A percentile compares a stretch with the other conserved stretches of the same genome.
phyloP scores from a whole-genome alignment of 768 basidiomycete genomes.

The Flagelloscypha sp. region DNA sequence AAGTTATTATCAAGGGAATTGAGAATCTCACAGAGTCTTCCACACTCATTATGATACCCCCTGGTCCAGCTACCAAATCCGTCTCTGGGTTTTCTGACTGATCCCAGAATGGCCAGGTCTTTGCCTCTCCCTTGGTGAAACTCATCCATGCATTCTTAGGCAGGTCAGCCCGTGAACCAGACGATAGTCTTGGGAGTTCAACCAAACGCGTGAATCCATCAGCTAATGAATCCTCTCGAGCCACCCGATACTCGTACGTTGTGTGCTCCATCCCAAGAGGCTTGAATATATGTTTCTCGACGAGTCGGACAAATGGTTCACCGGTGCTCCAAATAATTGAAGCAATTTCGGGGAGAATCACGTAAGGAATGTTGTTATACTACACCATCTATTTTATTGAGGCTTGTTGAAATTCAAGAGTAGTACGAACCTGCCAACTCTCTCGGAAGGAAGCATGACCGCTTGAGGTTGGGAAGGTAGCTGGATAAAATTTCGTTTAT shows the following conservation, averaged over 20 bases:
- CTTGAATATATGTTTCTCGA: slow-evolving; percentile 22
- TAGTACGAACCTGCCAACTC: slow-evolving; percentile 15
- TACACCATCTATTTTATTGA: too few species aligned
- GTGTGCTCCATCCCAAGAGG: slow-evolving; percentile 23
- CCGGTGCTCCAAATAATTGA: slow-evolving; percentile 8
- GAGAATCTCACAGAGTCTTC: slow-evolving; percentile 16
- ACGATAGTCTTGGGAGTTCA: slow-evolving; percentile 16
- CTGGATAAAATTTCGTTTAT: too few species aligned
- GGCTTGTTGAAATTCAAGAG: too few species aligned
- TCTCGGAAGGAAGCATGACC: slow-evolving; percentile 20
- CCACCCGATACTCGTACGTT: slow-evolving; percentile 30
- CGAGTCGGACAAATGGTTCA: slow-evolving; percentile 20
- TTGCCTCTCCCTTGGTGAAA: slow-evolving; percentile 10
- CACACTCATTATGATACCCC: slow-evolving; percentile 20
- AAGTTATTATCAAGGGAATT: slow-evolving; percentile 1
- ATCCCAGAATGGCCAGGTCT: slow-evolving; percentile 13
- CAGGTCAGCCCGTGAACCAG: slow-evolving; percentile 20
- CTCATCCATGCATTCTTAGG: slow-evolving; percentile 12
- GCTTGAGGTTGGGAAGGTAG: slow-evolving; percentile 13
- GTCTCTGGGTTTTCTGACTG: slow-evolving; percentile 15
- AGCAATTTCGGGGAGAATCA: slow-evolving; percentile 17
- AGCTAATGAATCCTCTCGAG: too few species aligned
- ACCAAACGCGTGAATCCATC: too few species aligned
- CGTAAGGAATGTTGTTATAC: slow-evolving; percentile 22
- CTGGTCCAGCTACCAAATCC: slow-evolving; percentile 21